Evolutionary conservation across 345 rosid species (phyloP).

Genomic region (Euphorbia lathyris): DNA sequence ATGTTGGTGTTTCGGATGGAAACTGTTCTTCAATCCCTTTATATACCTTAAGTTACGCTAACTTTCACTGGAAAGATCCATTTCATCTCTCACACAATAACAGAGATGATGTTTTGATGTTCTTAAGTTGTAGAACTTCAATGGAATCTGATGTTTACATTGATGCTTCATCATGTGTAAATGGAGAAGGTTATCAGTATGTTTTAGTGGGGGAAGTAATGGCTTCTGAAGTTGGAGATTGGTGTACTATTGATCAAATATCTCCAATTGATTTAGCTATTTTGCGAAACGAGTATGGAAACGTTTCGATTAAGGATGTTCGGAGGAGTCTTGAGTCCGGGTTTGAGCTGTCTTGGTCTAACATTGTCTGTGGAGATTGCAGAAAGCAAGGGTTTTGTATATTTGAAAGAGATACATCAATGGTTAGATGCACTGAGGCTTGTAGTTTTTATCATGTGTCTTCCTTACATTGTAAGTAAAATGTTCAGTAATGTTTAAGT

Average conservation of each 20-base stretch:
- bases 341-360: neutral
- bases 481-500: neutral
- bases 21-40: constrained; percentile 16
- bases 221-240: neutral
- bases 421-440: neutral
- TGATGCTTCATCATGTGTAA: neutral
- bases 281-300: no score
- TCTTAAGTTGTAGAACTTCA: constrained; percentile 1
- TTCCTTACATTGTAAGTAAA: neutral
- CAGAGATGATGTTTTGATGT: neutral
- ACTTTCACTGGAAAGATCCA: neutral
- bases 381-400: neutral
- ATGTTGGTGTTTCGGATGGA: constrained; percentile 4
- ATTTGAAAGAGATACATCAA: neutral
- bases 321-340: neutral
- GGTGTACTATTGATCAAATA: constrained; percentile 1
- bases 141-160: neutral
- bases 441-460: neutral
- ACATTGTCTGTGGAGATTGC: neutral
- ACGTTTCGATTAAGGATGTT: neutral
- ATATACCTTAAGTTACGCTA: neutral
- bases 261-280: neutral
- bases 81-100: neutral
- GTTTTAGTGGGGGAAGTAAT: neutral
- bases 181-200: neutral